Evolutionary conservation across 768 basidiomycete genomes (phyloP), one percentile per base, ranked within the genome.

Genomic region (Agaricus sinodeliciosus): DNA sequence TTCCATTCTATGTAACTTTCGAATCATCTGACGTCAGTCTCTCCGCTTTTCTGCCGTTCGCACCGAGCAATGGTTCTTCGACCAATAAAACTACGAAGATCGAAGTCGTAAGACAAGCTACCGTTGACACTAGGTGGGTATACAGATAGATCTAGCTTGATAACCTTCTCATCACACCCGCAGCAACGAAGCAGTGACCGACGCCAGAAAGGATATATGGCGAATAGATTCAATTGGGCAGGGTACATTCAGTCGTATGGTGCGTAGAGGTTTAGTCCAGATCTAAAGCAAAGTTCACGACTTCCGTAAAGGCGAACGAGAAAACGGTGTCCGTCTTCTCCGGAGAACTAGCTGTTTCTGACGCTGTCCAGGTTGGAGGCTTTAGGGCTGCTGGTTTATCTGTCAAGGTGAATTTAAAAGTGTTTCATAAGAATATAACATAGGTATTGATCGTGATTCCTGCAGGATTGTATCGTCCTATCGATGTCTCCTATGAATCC

Each of bases 191-290:
- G 54, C 73, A 15, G 59, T 77, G 15, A 59, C 72, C 8, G 77
- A 75, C 1, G 76, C 78, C n/a, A 85, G 82, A 63, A 76, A 83
- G 1, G 81, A 87, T 57, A 87, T 87, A 19, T 88, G 85, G 84
- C 71, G 78, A 51, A 74, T 80, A 1, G 82, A 82, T 56, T 72
- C 68, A 51, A 80, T 87, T 35, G 85, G 85, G 7, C 79, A 81
- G 59, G 85, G 76, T n/a, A 65, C 62, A 9, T 85, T 89, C 59
- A 74, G 63, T 55, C 78, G 77, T 60, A 68, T 71, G 54, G 84
- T 85, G 55, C 27, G 81, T 71, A 9, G 11, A 34, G 45, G 18
- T 27, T 13, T 41, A 9, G 25, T 27, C 34, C 34, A 35, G 16
- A 18, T 48, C 9, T 52, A n/a, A 13, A 42, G 28, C 18, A 9